These are phyloP conservation scores for Wickerhamiella musiphila DNA, from an alignment of 805 yeast species.

Conservation along the genomic window DNA sequence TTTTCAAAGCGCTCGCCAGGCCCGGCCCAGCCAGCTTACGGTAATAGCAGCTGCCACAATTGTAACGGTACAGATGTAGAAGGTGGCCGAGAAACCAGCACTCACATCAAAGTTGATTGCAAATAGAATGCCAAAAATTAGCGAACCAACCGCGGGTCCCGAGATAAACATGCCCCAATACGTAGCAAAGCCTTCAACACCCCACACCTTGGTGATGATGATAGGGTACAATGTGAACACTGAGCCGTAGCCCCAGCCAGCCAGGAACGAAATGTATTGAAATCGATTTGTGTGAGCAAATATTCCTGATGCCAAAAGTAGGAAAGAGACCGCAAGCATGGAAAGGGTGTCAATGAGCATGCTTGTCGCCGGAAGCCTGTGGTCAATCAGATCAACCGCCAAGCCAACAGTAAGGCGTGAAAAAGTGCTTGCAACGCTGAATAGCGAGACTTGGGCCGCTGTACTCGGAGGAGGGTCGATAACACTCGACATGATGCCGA, in stretches of 20 bases:
- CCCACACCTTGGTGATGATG: slow-evolving; percentile 70
- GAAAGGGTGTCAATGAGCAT: slow-evolving; percentile 19
- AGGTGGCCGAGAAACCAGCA: slow-evolving; percentile 5
- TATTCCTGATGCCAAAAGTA: slow-evolving; percentile 13
- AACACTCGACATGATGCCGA: slow-evolving; percentile 51
- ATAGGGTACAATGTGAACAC: slow-evolving; percentile 78
- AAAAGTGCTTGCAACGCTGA: slow-evolving; percentile 50
- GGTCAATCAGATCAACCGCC: slow-evolving; percentile 41
- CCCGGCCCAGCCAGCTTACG: slow-evolving; percentile 3
- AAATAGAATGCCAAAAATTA: slow-evolving; percentile 48
- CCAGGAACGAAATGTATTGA: slow-evolving; percentile 27
- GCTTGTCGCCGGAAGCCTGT: slow-evolving; percentile 16
- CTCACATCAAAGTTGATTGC: slow-evolving; percentile 42
- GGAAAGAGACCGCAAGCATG: slow-evolving; percentile 25
- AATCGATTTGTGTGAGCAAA: slow-evolving; percentile 14
- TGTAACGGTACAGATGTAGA: slow-evolving; percentile 8
- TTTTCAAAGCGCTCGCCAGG: not conserved
- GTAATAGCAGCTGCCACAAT: slow-evolving; percentile 5
- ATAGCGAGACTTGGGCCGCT: slow-evolving; percentile 32
- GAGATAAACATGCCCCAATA: slow-evolving; percentile 83
- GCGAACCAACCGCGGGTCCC: slow-evolving; percentile 74
- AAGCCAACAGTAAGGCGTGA: slow-evolving; percentile 54
- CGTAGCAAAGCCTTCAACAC: slow-evolving; percentile 73
- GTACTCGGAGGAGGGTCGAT: slow-evolving; percentile 18
- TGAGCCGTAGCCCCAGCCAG: slow-evolving; percentile 69